These are phyloP conservation scores for Jasminum sambac DNA, from an alignment of 257 asterid species.

Conservation along the genomic window DNA sequence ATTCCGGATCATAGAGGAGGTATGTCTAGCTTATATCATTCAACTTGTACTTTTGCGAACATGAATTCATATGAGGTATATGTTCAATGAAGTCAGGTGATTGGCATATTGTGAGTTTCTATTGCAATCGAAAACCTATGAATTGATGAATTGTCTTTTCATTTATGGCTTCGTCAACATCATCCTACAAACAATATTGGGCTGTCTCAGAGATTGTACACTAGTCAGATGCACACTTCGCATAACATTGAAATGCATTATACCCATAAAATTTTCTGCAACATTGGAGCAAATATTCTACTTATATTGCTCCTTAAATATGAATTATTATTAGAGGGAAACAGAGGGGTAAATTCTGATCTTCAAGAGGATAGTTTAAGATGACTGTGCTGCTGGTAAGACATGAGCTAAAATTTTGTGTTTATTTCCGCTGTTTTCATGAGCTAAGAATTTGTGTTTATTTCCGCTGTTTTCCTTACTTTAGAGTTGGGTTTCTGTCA, in stretches of 20 bases:
- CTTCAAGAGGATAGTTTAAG: not conserved
- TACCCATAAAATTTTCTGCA: slow-evolving; percentile 13
- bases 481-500: not conserved
- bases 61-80: slow-evolving; percentile 7
- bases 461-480: no score
- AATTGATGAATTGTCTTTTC: not conserved
- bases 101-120: slow-evolving; percentile 12
- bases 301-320: slow-evolving; percentile 6
- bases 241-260: slow-evolving; percentile 13
- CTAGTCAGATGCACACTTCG: not conserved
- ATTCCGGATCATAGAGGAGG: slow-evolving; percentile 96
- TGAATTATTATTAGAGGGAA: not conserved
- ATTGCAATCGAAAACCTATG: not conserved
- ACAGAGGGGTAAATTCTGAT: not conserved
- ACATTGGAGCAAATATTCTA: slow-evolving; percentile 4
- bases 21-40: slow-evolving; percentile 25
- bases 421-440: no score
- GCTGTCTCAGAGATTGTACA: slow-evolving; percentile 11
- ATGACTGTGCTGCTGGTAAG: not conserved
- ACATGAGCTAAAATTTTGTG: no score
- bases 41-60: not conserved
- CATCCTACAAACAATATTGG: not conserved
- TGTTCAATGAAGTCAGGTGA: not conserved
- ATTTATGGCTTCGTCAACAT: not conserved
- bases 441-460: no score